phyloP scores from a whole-genome alignment of 495 filamentous ascomycete genomes.

The Saxophila tyrrhenica region DNA sequence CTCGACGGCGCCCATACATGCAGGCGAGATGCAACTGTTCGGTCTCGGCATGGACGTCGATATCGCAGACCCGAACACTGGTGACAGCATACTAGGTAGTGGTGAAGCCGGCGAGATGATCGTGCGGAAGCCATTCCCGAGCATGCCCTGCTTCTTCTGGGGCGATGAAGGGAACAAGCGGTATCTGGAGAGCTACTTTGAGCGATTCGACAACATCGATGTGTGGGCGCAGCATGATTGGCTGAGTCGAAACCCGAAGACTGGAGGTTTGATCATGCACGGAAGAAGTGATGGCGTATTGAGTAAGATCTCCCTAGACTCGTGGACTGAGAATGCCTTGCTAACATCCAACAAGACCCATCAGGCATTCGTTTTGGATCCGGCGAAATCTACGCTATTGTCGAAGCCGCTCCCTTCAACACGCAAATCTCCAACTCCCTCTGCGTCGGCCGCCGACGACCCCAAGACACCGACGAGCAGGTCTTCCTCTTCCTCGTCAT shows the following conservation, averaged over 20 bases:
- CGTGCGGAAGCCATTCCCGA: constrained; percentile 52
- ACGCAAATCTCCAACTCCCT: constrained; percentile 46
- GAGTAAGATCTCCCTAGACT: constrained; percentile 7
- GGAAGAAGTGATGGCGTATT: constrained; percentile 66
- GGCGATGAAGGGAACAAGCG: constrained; percentile 43
- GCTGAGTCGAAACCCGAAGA: constrained; percentile 55
- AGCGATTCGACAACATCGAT: constrained; percentile 50
- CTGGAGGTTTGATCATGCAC: constrained; percentile 55
- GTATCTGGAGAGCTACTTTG: constrained; percentile 63
- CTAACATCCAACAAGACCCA: constrained; percentile 39
- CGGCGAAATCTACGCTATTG: constrained; percentile 66
- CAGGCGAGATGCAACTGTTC: constrained; percentile 60
- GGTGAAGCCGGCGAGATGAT: constrained; percentile 57
- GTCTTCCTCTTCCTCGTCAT: constrained; percentile 69
- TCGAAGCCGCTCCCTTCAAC: constrained; percentile 41
- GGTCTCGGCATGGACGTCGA: constrained; percentile 54
- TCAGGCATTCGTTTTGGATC: constrained; percentile 82
- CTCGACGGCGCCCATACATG: constrained; percentile 57
- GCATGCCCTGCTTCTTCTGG: constrained; percentile 65
- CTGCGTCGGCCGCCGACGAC: constrained; percentile 66
- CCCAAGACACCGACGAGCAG: constrained; percentile 55
- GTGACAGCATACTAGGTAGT: constrained; percentile 40
- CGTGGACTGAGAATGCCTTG: not conserved
- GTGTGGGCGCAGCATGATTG: constrained; percentile 74
- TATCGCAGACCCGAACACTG: constrained; percentile 50